phyloP scores from a whole-genome alignment of 495 filamentous ascomycete species.

The Bombardia bombarda region DNA sequence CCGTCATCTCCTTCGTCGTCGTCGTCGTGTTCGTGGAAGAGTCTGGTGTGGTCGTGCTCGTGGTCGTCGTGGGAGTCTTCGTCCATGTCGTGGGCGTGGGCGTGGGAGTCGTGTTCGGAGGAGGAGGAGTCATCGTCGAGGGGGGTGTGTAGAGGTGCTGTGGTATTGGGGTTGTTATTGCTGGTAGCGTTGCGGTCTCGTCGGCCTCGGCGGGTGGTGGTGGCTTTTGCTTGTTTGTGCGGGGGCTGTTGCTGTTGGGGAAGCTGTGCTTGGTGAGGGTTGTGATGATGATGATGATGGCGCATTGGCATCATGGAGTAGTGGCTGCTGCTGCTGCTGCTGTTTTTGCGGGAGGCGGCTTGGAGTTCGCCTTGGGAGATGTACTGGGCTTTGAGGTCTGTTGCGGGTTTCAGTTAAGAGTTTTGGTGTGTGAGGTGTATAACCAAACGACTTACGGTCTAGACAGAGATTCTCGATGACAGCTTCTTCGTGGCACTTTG shows the following conservation, averaged over 20 bases:
- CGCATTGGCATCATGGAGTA: too few species aligned
- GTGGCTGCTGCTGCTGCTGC: background rate
- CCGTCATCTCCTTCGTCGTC: background rate
- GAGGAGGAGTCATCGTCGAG: too few species aligned
- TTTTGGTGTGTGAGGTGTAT: too few species aligned
- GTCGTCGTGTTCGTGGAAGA: background rate
- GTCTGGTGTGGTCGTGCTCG: background rate
- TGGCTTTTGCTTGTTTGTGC: too few species aligned
- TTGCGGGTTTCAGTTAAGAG: background rate
- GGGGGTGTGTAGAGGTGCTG: too few species aligned
- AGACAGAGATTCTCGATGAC: slow-evolving; percentile 16
- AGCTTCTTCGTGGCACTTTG: slow-evolving; percentile 11
- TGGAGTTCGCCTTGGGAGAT: slow-evolving; percentile 13
- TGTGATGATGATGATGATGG: too few species aligned
- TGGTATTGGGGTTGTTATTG: too few species aligned
- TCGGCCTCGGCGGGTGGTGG: too few species aligned
- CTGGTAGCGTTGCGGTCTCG: too few species aligned
- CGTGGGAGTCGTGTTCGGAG: background rate
- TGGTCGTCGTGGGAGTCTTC: background rate
- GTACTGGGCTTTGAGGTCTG: slow-evolving; percentile 21
- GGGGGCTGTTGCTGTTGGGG: too few species aligned
- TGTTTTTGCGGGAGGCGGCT: background rate
- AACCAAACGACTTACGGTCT: slow-evolving; percentile 9
- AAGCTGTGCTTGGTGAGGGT: too few species aligned
- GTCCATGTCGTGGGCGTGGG: background rate